Base-by-base conservation (phyloP, 2,329 filamentous ascomycete species). In the Neofusicoccum parvum region DNA sequence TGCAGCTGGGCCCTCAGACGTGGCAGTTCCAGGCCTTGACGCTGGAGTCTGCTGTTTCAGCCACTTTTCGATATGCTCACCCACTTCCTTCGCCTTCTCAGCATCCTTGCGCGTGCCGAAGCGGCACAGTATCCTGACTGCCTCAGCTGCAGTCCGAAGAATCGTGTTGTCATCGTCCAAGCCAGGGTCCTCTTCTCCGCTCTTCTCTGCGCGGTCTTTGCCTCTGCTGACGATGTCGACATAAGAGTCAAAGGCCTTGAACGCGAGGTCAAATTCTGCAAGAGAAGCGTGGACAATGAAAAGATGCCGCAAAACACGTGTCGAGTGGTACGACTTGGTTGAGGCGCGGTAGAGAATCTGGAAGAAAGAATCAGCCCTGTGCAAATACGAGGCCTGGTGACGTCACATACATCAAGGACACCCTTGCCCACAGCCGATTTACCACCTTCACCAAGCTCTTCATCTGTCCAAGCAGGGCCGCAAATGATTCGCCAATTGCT, bases 301-400 rank as follows among this genome's bases (percentile, higher is more conserved):
- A 0, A 99, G 83, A 72, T 94, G 87, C 66, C 94, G 86, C 36
- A 99, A 81, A 68, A 98, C 91, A 10, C 92, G 83, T 1, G 94
- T 96, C 1, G 95, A 99, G 78, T 99, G 95, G 73, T 95, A 99
- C 0, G 94, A 97, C 77, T 95, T 97, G 10, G 91, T 92, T 7
- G 94, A 92, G 23, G 94, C 92, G 45, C 90, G 90, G 77, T 98
- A 99, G 6, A 99, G 83, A 34, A 93, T 91, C 76, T 95, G 49
- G 23, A 49, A 50, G n/a, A 46, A 46, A 9, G 14, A 3, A 53
- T 70, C 27, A 72, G 69, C 17, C 23, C 45, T n/a, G 1, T 7
- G 17, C 7, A 14, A 7, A 4, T 4, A 36, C 37, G 14, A 36
- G 23, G 14, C 5, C n/a, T 37, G 7, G 23, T 5, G 36, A 17